These are phyloP conservation scores for Barnettozyma populi DNA, from an alignment of 805 yeast species.

Conservation along the genomic window DNA sequence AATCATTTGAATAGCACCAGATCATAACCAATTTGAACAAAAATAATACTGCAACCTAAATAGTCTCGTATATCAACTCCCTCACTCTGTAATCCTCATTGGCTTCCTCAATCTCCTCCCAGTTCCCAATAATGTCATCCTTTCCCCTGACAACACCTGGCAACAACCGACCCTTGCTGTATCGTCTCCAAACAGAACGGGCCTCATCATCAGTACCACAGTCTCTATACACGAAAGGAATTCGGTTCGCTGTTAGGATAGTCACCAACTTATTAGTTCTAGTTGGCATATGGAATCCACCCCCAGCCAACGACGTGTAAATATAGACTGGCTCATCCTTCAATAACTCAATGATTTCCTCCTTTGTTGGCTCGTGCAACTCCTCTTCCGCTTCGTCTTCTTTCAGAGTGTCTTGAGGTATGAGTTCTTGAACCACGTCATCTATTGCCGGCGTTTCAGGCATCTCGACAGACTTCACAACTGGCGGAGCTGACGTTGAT, in stretches of 20 bases:
- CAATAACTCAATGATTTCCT: conserved; percentile 24
- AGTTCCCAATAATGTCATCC: conserved; percentile 79
- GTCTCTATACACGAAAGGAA: conserved; percentile 66
- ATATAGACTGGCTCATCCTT: conserved; percentile 59
- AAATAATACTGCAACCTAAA: conserved; percentile 25
- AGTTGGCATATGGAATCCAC: conserved; percentile 71
- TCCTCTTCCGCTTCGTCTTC: conserved; percentile 1
- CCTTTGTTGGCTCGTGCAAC: conserved; percentile 24
- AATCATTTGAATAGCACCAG: background rate
- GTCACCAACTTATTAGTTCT: conserved; percentile 73
- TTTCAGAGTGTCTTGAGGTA: background rate
- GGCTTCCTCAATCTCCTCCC: conserved; percentile 80
- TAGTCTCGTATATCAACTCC: conserved; percentile 59
- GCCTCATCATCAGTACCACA: conserved; percentile 87
- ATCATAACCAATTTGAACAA: background rate
- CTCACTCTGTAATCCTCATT: conserved; percentile 71
- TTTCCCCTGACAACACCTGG: conserved; percentile 85
- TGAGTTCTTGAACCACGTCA: background rate
- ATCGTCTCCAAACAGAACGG: conserved; percentile 75
- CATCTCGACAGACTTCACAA: background rate
- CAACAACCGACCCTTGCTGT: conserved; percentile 61
- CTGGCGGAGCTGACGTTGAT: background rate
- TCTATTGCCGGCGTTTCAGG: background rate
- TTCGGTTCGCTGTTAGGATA: conserved; percentile 67
- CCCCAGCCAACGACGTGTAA: conserved; percentile 82